Percentiles rank a stretch among this genome's conserved stretches.
These are phyloP conservation scores for Talaromyces albobiverticillius DNA, from an alignment of 2,329 filamentous ascomycete genomes.

Conservation along the genomic window DNA sequence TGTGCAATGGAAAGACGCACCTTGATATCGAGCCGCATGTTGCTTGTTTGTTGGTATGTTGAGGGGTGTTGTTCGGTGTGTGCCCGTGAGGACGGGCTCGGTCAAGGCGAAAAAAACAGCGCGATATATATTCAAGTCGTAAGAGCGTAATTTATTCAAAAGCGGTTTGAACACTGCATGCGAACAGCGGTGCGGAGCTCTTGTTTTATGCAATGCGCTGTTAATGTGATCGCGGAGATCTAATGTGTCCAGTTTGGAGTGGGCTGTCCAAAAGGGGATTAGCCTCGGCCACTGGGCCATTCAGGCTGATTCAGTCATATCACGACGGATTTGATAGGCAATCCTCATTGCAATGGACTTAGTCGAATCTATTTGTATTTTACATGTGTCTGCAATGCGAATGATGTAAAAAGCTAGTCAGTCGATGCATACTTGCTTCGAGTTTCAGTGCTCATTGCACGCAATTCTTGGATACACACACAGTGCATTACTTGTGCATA, in stretches of 20 bases:
- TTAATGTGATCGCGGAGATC: constrained; percentile 14
- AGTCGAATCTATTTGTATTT: neutral
- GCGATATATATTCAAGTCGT: neutral
- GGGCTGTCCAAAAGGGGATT: constrained; percentile 30
- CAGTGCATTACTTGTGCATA: no score
- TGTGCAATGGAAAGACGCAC: constrained; percentile 34
- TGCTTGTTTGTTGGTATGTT: constrained; percentile 14
- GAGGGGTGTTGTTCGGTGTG: constrained; percentile 11
- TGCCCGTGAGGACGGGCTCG: constrained; percentile 15
- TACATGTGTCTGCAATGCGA: neutral
- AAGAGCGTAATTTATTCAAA: neutral
- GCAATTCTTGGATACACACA: neutral
- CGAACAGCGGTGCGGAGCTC: constrained; percentile 17
- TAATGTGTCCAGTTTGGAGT: constrained; percentile 33
- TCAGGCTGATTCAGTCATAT: neutral
- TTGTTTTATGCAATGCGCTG: constrained; percentile 15
- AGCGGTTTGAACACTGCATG: neutral
- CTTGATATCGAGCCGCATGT: constrained; percentile 61
- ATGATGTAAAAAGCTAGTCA: neutral
- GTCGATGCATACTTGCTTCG: neutral
- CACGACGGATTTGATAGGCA: neutral
- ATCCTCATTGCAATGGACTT: neutral
- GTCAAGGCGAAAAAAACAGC: constrained; percentile 6
- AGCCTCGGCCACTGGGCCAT: neutral
- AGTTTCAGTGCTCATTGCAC: neutral